phyloP scores from a whole-genome alignment of 2,329 filamentous ascomycete species.

The Microdochium bolleyi region DNA sequence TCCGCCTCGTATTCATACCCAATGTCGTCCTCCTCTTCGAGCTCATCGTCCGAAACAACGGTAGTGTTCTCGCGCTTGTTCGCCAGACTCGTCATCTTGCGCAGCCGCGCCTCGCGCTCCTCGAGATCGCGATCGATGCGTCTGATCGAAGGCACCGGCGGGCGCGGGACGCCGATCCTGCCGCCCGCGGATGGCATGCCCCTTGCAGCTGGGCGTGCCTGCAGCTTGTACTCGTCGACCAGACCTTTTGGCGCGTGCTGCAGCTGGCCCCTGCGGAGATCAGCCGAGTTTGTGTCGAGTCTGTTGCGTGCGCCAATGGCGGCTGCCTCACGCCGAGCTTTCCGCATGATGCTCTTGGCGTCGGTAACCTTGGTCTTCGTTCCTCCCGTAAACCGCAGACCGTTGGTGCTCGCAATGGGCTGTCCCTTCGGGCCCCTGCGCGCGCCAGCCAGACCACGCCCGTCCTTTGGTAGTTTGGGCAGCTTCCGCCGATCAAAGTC shows the following conservation, averaged over 20 bases:
- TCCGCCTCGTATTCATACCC: conserved; percentile 5
- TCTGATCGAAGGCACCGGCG: conserved; percentile 3
- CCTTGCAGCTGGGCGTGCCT: conserved; percentile 19
- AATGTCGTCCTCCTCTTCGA: conserved; percentile 17
- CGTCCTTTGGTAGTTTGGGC: conserved; percentile 29
- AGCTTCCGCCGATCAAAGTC: conserved; percentile 32
- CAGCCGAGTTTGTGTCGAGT: conserved; percentile 30
- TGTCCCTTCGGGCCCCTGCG: conserved; percentile 1
- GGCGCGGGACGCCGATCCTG: background rate
- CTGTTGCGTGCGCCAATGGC: conserved; percentile 42
- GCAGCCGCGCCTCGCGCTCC: conserved; percentile 27
- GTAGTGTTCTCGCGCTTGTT: conserved; percentile 16
- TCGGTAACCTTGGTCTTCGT: conserved; percentile 43
- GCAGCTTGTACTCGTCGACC: conserved; percentile 42
- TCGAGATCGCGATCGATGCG: conserved; percentile 16
- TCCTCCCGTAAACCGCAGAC: conserved; percentile 35
- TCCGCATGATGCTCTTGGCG: conserved; percentile 46
- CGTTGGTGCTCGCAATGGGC: conserved; percentile 17
- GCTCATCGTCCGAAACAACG: conserved; percentile 31
- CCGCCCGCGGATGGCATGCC: conserved; percentile 8
- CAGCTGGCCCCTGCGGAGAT: conserved; percentile 29
- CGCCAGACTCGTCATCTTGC: conserved; percentile 19
- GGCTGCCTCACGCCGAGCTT: conserved; percentile 46
- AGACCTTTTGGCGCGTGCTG: conserved; percentile 42
- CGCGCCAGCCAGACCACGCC: background rate